Evolutionary conservation across 2,329 filamentous ascomycete species (phyloP).

Genomic region (Tolypocladium ophioglossoides): DNA sequence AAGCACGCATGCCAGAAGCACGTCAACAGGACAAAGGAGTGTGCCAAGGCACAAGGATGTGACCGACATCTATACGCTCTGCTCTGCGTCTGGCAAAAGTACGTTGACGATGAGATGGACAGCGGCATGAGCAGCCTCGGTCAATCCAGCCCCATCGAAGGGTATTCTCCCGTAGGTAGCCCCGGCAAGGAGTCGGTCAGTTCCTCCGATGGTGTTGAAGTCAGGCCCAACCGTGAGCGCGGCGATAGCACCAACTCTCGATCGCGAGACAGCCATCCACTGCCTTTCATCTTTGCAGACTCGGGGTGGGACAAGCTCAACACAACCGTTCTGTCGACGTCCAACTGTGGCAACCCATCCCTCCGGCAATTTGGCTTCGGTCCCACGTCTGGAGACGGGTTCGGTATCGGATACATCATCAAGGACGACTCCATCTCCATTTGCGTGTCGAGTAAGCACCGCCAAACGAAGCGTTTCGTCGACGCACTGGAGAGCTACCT

Average conservation of each 20-base stretch:
- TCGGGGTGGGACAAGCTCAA: constrained; percentile 91
- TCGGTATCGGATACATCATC: constrained; percentile 98
- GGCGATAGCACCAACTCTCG: constrained; percentile 45
- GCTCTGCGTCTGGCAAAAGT: constrained; percentile 89
- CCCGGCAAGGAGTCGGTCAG: constrained; percentile 40
- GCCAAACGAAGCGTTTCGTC: constrained; percentile 84
- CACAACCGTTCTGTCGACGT: constrained; percentile 87
- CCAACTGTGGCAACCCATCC: constrained; percentile 96
- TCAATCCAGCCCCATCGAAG: constrained; percentile 50
- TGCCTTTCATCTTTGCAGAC: constrained; percentile 80
- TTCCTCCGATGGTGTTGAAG: constrained; percentile 17
- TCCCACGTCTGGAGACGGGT: constrained; percentile 85
- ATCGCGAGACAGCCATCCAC: constrained; percentile 33
- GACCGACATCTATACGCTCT: constrained; percentile 91
- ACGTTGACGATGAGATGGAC: constrained; percentile 55
- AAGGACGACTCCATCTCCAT: constrained; percentile 71
- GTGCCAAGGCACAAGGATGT: constrained; percentile 81
- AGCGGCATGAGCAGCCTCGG: constrained; percentile 48
- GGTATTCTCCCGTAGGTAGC: constrained; percentile 38
- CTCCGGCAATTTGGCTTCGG: constrained; percentile 95
- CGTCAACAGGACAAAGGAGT: constrained; percentile 67
- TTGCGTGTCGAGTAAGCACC: constrained; percentile 85
- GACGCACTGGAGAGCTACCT: constrained; percentile 86
- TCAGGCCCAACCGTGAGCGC: constrained; percentile 31
- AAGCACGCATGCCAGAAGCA: constrained; percentile 78